Evolutionary conservation across 768 basidiomycete genomes (phyloP), one percentile per base, ranked within the genome.

Genomic region (Suillus ampliporus): DNA sequence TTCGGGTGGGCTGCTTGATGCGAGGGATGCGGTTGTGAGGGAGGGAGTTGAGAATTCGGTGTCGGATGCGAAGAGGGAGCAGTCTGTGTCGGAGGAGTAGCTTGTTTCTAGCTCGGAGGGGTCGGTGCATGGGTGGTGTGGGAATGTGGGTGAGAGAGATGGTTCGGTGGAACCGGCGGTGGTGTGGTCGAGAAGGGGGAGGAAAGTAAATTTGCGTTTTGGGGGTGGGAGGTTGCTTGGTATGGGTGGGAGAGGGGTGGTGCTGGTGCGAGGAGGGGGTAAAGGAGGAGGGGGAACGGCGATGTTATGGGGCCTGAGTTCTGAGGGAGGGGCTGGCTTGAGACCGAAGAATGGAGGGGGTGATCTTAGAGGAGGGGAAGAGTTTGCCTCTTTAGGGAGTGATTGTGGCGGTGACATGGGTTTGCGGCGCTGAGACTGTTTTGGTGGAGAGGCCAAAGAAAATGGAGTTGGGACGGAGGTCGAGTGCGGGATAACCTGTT

Each of bases 31-130:
- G 19, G 63, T 60, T 15, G 65, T 62, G 17, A 67, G 64, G 6
- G 65, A 67, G 3, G 65, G 65, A 15, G 65, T 66, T 40, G 65
- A 67, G 13, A 38, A 41, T 26, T 65, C 62, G 0, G 61, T 63
- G 8, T 63, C 46, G n/a, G 65, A 58, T 9, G 61, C 61, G 13
- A 46, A 21, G 19, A 64, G 53, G 9, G 58, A 62, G 10, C 61
- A 61, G 43, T 65, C 64, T 5, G 57, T 50, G 35, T 65, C 64
- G 11, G 57, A 62, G 17, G 14, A 15, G 19, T 57, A 46, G 57
- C 40, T 31, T 23, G 35, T 11, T 34, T 61, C 26, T 7, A 48
- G 23, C 21, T 43, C 37, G 54, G 40, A 47, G 17, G 34, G 11
- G 53, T 53, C 26, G n/a, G 35, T 28, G 34, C 6, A 17, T 7